Evolutionary conservation across 1,284 basidiomycete genomes (phyloP), one percentile per base, ranked within the genome.

Genomic region (Cryptococcus jaspeensis): DNA sequence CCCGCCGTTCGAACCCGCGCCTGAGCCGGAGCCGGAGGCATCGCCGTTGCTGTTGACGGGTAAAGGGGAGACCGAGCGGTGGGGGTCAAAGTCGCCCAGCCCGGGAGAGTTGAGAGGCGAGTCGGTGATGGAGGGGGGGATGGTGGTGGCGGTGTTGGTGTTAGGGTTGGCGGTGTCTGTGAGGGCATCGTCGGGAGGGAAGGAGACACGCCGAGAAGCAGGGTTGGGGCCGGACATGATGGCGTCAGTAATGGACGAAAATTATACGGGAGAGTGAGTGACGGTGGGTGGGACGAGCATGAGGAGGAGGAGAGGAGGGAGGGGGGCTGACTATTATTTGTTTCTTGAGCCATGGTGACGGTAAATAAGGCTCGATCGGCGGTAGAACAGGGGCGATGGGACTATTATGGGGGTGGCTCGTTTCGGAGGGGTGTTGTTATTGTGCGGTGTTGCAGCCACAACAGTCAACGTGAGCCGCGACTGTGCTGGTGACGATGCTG

Each of bases 41-140:
- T n/a, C 13, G 6, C 11, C 11, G 45, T 25, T 36, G 45, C 12
- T 23, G 28, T 32, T 36, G 13, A 23, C 51, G 23, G 18, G 38
- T 2, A 36, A 23, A 7, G 18, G 13, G 18, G 9, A n/a, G 20
- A 22, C 38, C 6, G 13, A 40, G 46, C 32, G 18, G 32, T 45
- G 16, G 42, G 4, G 7, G 41, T 43, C 18, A 2, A 16, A n/a
- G 16, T 51, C 37, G 6, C 22, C 42, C 0, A 59, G 25, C 3
- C 32, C n/a, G 5, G 57, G 57, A 0, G 57, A 59, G n/a, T 43
- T 45, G 16, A 53, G 50, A 13, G 57, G 57, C 6, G 57, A 59
- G 23, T 50, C 20, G 1, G 52, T 55, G 22, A 55, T 16, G 11
- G 28, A 5, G 32, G 45, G 18, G 1, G 18, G 50, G 37, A 0